A percentile compares a stretch with the other conserved stretches of the same genome.
Conservation (phyloP, 306 rosid species). For the Cicer yamashitae region DNA sequence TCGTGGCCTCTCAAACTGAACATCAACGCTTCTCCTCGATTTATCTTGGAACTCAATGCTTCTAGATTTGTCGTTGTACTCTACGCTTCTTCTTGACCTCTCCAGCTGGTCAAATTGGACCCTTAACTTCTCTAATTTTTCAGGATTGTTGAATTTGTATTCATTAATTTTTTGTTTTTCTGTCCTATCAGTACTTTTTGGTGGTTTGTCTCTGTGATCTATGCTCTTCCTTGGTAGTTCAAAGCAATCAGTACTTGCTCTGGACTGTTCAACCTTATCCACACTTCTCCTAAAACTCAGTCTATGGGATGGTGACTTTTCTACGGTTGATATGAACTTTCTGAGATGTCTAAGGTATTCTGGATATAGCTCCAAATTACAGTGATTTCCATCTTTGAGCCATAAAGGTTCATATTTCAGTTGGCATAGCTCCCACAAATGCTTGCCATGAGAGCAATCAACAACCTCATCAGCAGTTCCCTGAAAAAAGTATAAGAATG, state of each 20-base stretch:
- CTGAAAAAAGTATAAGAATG: constrained; percentile 46
- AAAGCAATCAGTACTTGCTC: constrained; percentile 64
- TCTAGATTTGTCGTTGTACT: constrained; percentile 70
- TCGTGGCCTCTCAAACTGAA: constrained; percentile 76
- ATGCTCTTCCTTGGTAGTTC: constrained; percentile 82
- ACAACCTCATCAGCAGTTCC: constrained; percentile 91
- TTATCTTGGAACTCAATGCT: constrained; percentile 75
- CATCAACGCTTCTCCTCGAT: constrained; percentile 75
- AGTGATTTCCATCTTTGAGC: constrained; percentile 93
- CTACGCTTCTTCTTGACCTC: constrained; percentile 79
- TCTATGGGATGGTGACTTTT: constrained; percentile 64
- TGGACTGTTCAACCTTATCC: constrained; percentile 62
- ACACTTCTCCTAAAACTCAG: constrained; percentile 70
- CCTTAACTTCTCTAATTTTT: constrained; percentile 66
- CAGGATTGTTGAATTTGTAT: constrained; percentile 59
- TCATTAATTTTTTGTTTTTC: constrained; percentile 67
- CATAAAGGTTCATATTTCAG: constrained; percentile 92
- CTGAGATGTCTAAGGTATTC: constrained; percentile 76
- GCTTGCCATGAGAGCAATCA: constrained; percentile 90
- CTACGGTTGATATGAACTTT: constrained; percentile 67
- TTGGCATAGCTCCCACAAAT: constrained; percentile 82
- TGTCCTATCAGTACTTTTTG: constrained; percentile 69
- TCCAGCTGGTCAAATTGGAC: constrained; percentile 69
- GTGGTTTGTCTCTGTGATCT: constrained; percentile 77
- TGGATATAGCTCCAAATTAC: constrained; percentile 84